A percentile compares a stretch with the other conserved stretches of the same genome.
These are phyloP conservation scores for Sordaria brevicollis DNA, from an alignment of 495 filamentous ascomycete genomes.

Conservation along the genomic window DNA sequence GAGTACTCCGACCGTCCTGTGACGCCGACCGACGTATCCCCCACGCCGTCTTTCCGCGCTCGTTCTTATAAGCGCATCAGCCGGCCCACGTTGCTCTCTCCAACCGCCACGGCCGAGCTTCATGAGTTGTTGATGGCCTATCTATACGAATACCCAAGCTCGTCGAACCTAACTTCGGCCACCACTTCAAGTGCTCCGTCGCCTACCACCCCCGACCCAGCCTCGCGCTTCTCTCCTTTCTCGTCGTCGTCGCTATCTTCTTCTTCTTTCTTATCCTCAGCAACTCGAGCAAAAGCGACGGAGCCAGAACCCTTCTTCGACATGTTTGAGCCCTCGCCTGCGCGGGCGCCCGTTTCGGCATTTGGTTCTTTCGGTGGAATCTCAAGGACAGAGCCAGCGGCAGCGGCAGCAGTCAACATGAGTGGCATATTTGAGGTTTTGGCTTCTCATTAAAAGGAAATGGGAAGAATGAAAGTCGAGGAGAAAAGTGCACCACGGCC, in stretches of 20 bases:
- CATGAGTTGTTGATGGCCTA: constrained; percentile 21
- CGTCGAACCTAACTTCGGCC: constrained; percentile 1
- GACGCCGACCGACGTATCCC: constrained; percentile 1
- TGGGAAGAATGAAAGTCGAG: not conserved
- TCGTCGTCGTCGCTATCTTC: no score
- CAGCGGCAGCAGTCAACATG: constrained; percentile 15
- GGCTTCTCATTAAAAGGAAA: constrained; percentile 14
- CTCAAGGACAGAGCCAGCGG: constrained; percentile 1
- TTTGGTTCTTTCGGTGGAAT: constrained; percentile 3
- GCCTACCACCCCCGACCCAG: constrained; percentile 13
- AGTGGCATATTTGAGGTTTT: constrained; percentile 29
- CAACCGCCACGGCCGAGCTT: constrained; percentile 23
- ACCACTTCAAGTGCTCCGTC: constrained; percentile 18
- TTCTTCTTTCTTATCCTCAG: not conserved
- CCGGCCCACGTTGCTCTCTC: constrained; percentile 22
- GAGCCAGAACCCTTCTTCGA: constrained; percentile 20
- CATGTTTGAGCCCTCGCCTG: constrained; percentile 26
- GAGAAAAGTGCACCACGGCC: no score
- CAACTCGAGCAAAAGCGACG: not conserved
- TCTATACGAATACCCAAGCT: constrained; percentile 10
- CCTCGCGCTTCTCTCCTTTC: constrained; percentile 15
- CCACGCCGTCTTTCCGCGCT: not conserved
- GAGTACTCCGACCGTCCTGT: constrained; percentile 7
- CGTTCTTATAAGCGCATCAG: constrained; percentile 28
- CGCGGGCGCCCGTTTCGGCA: constrained; percentile 6